Percentiles rank a stretch among this genome's conserved stretches.
Evolutionary conservation across 2,329 filamentous ascomycete species (phyloP).

Genomic region (Xylariaceae sp.): DNA sequence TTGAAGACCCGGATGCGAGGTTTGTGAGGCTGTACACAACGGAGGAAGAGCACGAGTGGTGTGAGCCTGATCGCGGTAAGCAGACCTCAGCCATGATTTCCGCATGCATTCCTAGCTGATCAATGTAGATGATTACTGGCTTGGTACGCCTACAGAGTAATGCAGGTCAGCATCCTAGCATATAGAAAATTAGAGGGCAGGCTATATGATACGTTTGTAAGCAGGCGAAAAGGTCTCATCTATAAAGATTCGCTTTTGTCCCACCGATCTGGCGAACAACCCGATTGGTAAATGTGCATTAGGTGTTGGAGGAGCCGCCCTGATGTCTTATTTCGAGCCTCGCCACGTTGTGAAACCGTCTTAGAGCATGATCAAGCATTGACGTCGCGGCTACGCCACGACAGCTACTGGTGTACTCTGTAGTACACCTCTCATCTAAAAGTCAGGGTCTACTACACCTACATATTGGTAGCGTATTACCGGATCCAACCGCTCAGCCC

Average conservation of each 20-base stretch:
- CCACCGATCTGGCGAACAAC: constrained; percentile 11
- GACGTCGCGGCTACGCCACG: not conserved
- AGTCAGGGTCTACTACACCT: constrained; percentile 5
- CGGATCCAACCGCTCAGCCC: no score
- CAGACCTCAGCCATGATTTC: not conserved
- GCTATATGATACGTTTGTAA: no score
- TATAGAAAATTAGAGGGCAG: no score
- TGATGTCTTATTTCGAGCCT: not conserved
- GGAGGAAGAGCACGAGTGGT: not conserved
- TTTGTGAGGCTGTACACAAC: not conserved
- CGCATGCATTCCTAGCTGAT: not conserved
- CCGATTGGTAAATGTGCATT: constrained; percentile 1
- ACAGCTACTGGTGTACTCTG: not conserved
- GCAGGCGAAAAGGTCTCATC: no score
- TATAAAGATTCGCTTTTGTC: no score
- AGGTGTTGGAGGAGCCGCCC: not conserved
- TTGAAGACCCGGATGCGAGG: not conserved
- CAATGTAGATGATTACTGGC: not conserved
- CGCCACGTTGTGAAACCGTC: constrained; percentile 7
- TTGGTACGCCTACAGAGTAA: not conserved
- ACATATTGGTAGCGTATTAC: constrained; percentile 2
- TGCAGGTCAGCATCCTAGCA: no score
- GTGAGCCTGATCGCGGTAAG: not conserved
- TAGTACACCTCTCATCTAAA: not conserved
- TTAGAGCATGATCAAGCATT: not conserved